These are phyloP conservation scores for Nicotiana otophora DNA, from an alignment of 257 asterid genomes.

Conservation along the genomic window DNA sequence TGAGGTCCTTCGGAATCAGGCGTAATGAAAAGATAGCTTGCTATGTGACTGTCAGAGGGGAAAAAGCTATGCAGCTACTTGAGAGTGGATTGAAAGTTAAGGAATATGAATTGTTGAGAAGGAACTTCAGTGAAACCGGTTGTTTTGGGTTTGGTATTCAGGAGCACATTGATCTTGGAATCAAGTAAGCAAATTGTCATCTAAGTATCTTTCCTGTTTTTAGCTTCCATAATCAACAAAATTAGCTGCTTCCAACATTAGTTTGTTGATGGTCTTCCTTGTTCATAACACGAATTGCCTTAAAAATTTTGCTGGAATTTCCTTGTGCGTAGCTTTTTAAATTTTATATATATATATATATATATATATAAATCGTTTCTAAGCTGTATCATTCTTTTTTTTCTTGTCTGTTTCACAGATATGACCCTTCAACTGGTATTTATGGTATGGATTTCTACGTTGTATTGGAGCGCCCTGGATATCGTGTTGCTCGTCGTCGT, in stretches of 20 bases:
- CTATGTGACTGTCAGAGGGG: slow-evolving; percentile 63
- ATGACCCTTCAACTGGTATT: slow-evolving; percentile 80
- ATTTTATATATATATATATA: too few relatives aligned
- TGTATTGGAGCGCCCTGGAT: slow-evolving; percentile 69
- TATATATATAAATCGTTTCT: not conserved
- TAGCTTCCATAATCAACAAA: not conserved
- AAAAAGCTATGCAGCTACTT: slow-evolving; percentile 62
- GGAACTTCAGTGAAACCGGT: slow-evolving; percentile 69
- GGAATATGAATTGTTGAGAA: slow-evolving; percentile 56
- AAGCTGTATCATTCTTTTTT: not conserved
- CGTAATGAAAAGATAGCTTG: slow-evolving; percentile 79
- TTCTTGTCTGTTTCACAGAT: slow-evolving; percentile 22
- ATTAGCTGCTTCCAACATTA: not conserved
- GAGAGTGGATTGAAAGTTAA: slow-evolving; percentile 69
- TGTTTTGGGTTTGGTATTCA: slow-evolving; percentile 81
- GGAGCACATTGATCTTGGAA: slow-evolving; percentile 84
- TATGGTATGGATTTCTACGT: slow-evolving; percentile 82
- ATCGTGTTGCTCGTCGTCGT: slow-evolving; percentile 69
- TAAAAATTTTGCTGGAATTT: not conserved
- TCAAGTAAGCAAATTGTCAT: slow-evolving; percentile 42
- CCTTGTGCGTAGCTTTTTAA: not conserved
- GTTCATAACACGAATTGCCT: not conserved
- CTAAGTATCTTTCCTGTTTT: not conserved
- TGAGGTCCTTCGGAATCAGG: slow-evolving; percentile 66
- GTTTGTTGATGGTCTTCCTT: too few relatives aligned